phyloP scores from a whole-genome alignment of 2,329 filamentous ascomycete genomes.

The Xylariomycetidae sp. region DNA sequence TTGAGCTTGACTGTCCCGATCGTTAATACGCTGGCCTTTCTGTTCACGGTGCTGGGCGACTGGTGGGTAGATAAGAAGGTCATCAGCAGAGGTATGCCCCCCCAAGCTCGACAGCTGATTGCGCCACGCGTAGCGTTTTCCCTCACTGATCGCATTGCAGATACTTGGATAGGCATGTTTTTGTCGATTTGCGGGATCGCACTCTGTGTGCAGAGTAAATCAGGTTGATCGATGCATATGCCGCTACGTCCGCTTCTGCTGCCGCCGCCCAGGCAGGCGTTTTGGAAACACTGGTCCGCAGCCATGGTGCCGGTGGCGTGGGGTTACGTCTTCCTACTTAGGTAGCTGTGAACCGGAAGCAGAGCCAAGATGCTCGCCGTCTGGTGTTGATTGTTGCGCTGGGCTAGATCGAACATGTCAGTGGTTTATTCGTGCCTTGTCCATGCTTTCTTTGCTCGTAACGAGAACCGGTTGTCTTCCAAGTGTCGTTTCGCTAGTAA shows the following conservation, averaged over 20 bases:
- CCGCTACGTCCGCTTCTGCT: too few species aligned
- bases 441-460: too few species aligned
- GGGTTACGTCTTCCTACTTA: too few species aligned
- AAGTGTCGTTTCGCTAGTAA: too few species aligned
- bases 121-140: constrained; percentile 2
- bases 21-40: constrained; percentile 86
- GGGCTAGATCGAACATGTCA: too few species aligned
- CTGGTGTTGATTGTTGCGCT: too few species aligned
- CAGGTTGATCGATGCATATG: constrained; percentile 8
- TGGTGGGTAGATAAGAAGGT: constrained; percentile 94
- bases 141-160: constrained; percentile 12
- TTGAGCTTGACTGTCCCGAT: constrained; percentile 91
- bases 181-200: constrained; percentile 24
- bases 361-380: too few species aligned
- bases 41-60: constrained; percentile 93
- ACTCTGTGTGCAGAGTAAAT: constrained; percentile 26
- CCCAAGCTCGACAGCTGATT: too few species aligned
- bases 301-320: constrained; percentile 1
- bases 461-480: too few species aligned
- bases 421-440: too few species aligned
- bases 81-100: constrained; percentile 77
- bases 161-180: constrained; percentile 26
- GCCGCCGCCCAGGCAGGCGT: constrained; percentile 3
- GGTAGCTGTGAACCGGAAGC: too few species aligned
- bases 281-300: constrained; percentile 1